Conservation (phyloP, 2,329 filamentous ascomycete species). For the Clonostachys sp. region DNA sequence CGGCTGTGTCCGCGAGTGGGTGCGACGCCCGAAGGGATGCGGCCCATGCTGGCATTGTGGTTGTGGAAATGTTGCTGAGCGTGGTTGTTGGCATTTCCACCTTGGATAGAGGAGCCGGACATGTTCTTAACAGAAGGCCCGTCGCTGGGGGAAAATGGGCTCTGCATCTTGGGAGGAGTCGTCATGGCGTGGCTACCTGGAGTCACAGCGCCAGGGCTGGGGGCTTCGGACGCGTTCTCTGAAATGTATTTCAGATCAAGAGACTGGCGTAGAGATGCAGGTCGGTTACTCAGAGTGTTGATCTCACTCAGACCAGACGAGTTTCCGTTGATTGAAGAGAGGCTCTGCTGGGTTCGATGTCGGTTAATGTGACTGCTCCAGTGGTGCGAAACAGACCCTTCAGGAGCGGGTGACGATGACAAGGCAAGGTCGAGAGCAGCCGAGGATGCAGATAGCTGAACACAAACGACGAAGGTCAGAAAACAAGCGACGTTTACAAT, state of each 20-base stretch:
- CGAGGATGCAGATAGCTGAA: conserved; percentile 74
- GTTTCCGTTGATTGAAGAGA: conserved; percentile 39
- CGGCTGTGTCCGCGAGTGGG: conserved; percentile 64
- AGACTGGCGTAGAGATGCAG: conserved; percentile 51
- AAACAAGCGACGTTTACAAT: conserved; percentile 4
- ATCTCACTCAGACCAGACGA: conserved; percentile 31
- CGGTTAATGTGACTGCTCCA: conserved; percentile 60
- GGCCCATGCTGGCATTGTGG: conserved; percentile 78
- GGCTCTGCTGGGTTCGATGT: conserved; percentile 62
- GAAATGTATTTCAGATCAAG: conserved; percentile 47
- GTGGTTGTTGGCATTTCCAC: conserved; percentile 48
- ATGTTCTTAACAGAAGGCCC: conserved; percentile 78
- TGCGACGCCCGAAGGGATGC: conserved; percentile 65
- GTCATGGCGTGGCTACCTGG: conserved; percentile 44
- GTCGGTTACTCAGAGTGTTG: conserved; percentile 37
- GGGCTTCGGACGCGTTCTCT: conserved; percentile 34
- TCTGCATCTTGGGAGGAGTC: conserved; percentile 71
- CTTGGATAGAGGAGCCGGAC: conserved; percentile 34
- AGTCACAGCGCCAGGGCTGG: conserved; percentile 34
- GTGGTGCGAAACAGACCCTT: conserved; percentile 40
- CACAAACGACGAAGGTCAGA: conserved; percentile 23
- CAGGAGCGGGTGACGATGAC: conserved; percentile 61
- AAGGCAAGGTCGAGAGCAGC: conserved; percentile 76
- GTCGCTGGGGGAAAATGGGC: conserved; percentile 88
- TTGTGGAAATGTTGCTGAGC: conserved; percentile 65